A percentile compares a stretch with the other conserved stretches of the same genome.
Evolutionary conservation across 192 early-diverging fungal species (phyloP).

Genomic region (Entophlyctis luteolus): DNA sequence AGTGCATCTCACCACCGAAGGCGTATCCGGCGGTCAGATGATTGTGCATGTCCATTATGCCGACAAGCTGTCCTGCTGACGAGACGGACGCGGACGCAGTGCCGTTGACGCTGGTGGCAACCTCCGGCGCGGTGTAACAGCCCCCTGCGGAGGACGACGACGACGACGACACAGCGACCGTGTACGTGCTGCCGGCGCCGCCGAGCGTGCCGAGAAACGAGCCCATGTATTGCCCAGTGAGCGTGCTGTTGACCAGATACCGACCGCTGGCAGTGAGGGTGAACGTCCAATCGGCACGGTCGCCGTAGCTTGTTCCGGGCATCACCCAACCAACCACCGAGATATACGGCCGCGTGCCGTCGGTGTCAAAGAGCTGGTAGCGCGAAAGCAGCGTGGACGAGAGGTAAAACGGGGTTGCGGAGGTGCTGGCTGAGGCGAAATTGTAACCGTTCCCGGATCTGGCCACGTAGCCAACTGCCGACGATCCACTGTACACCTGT

Average conservation of each 20-base stretch:
- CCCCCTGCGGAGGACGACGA: neutral
- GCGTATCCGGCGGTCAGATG: neutral
- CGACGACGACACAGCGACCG: too few species aligned
- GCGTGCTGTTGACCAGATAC: neutral
- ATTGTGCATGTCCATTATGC: neutral
- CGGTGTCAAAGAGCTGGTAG: neutral
- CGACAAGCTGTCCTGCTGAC: neutral
- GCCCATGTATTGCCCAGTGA: neutral
- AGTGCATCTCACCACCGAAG: neutral
- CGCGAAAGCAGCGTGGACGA: neutral
- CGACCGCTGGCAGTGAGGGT: neutral
- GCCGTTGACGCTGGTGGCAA: neutral
- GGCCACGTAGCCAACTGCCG: neutral
- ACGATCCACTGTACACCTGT: neutral
- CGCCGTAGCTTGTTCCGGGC: neutral
- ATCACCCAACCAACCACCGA: neutral
- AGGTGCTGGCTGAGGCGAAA: neutral
- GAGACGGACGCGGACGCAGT: neutral
- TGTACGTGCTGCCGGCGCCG: neutral
- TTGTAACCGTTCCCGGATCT: neutral
- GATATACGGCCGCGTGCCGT: neutral
- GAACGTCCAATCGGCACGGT: neutral
- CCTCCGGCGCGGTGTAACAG: neutral
- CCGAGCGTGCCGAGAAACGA: neutral
- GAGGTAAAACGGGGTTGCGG: neutral